A percentile compares a stretch with the other conserved stretches of the same genome.
These are phyloP conservation scores for Aspergillus felis DNA, from an alignment of 2,329 filamentous ascomycete genomes.

Conservation along the genomic window DNA sequence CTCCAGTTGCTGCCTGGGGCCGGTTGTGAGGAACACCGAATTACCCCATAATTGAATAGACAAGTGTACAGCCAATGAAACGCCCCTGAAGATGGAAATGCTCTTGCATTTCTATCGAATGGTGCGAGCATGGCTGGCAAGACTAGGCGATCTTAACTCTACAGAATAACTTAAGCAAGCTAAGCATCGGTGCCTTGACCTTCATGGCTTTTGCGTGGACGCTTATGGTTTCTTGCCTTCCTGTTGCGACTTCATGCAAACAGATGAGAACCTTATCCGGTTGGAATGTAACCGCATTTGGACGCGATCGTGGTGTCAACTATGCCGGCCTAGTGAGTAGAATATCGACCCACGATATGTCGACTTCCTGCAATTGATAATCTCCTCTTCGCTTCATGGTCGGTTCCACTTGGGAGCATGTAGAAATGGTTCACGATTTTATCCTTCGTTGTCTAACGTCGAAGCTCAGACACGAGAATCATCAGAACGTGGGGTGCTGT, in stretches of 20 bases:
- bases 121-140: not conserved
- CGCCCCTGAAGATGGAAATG: not conserved
- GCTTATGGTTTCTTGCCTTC: not conserved
- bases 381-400: not conserved
- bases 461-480: not conserved
- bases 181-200: not conserved
- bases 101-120: not conserved
- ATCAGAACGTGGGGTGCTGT: not conserved
- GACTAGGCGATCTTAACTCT: not conserved
- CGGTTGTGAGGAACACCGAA: no score
- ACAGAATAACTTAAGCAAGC: not conserved
- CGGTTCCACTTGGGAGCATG: no score
- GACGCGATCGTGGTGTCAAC: not conserved
- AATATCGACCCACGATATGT: not conserved
- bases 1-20: no score
- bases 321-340: not conserved
- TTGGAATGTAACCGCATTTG: not conserved
- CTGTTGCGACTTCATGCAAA: not conserved
- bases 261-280: not conserved
- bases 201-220: not conserved
- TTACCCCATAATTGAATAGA: not conserved
- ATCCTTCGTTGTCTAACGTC: not conserved
- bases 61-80: not conserved
- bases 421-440: no score
- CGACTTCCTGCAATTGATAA: not conserved